Base-by-base conservation (phyloP, 768 basidiomycete genomes). In the Mycena vitilis region DNA sequence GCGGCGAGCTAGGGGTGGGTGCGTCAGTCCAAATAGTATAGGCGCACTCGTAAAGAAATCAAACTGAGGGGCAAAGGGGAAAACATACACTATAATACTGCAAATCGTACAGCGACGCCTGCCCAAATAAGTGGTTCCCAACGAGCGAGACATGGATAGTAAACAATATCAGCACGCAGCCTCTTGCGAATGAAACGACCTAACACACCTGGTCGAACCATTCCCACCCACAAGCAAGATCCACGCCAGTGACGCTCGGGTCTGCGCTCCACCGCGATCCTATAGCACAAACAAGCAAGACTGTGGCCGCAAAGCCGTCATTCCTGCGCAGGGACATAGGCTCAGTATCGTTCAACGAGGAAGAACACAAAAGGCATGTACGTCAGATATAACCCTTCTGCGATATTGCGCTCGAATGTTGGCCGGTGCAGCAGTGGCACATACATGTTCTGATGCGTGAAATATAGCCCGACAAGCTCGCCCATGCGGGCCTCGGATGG, bases 371-470 rank as follows among this genome's bases (percentile, higher is more conserved):
- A 30, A 23, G 4, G 40, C 49, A 62, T 44, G 15, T 10, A 65
- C 0, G 70, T 77, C 20, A 82, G 74, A 71, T 93, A 88, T 4
- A 88, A 72, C 0, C 84, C 84, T 6, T 86, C 82, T 1, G 73
- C 73, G 37, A 90, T 71, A 22, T 82, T 80, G 25, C 80, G 79
- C 49, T 89, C 84, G 70, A 96, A 94, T 4, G 87, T 86, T 0
- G 88, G 89, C 4, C 89, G 85, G 71, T 95, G 94, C 5, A 97
- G 81, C 5, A 96, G 81, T 0, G 94, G 93, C 0, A 86, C 72
- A 60, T 85, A 80, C n/a, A 83, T 66, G 73, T 95, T 92, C 64
- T 84, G 59, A 42, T 85, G 69, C 0, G 67, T 65, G 75, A 96
- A 96, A 73, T 91, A 95, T n/a, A 88, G 78, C 42, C 90, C 84